Evolutionary conservation across 257 asterid genomes (phyloP), one percentile per base, ranked within the genome.

Genomic region (Solanum peruvianum): DNA sequence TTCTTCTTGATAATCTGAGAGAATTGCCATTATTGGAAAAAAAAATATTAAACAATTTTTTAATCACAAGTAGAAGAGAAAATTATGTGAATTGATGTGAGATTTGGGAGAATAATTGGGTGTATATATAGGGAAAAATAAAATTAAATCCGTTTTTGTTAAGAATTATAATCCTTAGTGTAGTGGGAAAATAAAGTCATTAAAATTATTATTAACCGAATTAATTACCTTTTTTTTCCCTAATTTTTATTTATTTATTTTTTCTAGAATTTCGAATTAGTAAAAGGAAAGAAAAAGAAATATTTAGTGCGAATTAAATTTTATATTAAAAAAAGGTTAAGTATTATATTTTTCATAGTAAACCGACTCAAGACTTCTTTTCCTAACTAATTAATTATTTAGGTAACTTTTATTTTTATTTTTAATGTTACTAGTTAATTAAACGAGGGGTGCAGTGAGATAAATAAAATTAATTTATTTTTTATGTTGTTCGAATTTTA

Each of bases 11-110:
- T 27, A 78, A 4, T 78, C 84, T 25, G 84, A 45, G 5, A 78
- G 84, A 78, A 78, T 78, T 78, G 84, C 84, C 84, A 78, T 78
- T 44, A 25, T 78, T 78, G 25, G 25, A 78, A 25, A 25, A 78
- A 25, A 25, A 77, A 25, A 2, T 7, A 23, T 41, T 3, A 77
- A 42, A 77, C n/a, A 3, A 44, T 7, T 75, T 41, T 56, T 62
- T 21, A 11, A 11, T 41, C 9, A 76, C 10, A 12, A 77, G 9
- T 44, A 45, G 15, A 44, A 78, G 18, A 27, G 16, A 16, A 47
- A 27, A 9, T 47, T 80, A 78, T 9, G 67, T 80, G 27, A 27
- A 45, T 80, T 80, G 27, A 47, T 27, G 42, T 47, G 67, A 47
- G 11, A 80, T 45, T 23, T 25, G 41, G 84, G 84, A 9, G 27